phyloP scores from a whole-genome alignment of 1,284 basidiomycete genomes.

The Kalmanozyma brasiliensis region DNA sequence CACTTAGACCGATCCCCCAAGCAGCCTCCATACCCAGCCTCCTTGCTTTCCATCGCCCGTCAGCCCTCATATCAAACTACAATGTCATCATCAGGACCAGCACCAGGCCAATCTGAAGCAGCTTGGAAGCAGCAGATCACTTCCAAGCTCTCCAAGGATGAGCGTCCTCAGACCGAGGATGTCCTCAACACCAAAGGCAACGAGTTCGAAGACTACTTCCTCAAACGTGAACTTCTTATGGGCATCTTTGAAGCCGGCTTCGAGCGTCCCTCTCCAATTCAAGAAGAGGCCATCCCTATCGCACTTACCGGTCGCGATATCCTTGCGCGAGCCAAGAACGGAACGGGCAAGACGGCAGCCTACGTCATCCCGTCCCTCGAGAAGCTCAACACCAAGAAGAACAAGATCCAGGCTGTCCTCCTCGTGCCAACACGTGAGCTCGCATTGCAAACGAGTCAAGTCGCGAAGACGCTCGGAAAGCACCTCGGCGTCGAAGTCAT shows the following conservation, averaged over 20 bases:
- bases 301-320: constrained; percentile 75
- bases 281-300: constrained; percentile 82
- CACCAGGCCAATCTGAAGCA: constrained; percentile 56
- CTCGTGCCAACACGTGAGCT: constrained; percentile 67
- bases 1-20: background rate
- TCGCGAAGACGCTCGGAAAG: constrained; percentile 95
- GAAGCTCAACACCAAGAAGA: constrained; percentile 84
- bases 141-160: constrained; percentile 53
- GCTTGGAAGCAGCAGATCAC: constrained; percentile 55
- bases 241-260: constrained; percentile 72
- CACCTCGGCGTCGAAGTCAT: constrained; percentile 96
- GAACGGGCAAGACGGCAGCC: constrained; percentile 84
- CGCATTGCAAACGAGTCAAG: constrained; percentile 83
- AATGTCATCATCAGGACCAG: constrained; percentile 58
- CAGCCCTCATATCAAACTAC: constrained; percentile 7
- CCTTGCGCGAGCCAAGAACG: constrained; percentile 77
- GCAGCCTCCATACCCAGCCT: background rate
- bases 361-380: constrained; percentile 97
- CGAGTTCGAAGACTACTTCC: constrained; percentile 67
- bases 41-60: background rate
- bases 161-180: constrained; percentile 67
- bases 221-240: constrained; percentile 68
- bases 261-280: constrained; percentile 95
- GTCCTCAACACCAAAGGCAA: constrained; percentile 67
- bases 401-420: constrained; percentile 82